phyloP scores from a whole-genome alignment of 192 early-diverging fungal genomes.

The Chytriomyces sp. region DNA sequence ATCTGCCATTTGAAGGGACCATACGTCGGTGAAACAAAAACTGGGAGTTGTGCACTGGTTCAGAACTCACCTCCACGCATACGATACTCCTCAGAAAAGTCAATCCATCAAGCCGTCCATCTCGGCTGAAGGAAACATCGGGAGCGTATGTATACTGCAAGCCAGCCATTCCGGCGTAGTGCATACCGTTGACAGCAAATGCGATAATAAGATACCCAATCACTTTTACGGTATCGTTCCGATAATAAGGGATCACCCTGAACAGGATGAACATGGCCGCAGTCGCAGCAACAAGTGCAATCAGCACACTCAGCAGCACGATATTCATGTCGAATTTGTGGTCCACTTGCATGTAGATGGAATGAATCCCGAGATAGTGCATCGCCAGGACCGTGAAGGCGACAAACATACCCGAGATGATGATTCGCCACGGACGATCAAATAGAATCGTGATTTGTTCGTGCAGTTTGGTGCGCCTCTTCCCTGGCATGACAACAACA shows the following conservation, averaged over 20 bases:
- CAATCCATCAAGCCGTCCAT: background rate
- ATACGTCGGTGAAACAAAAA: background rate
- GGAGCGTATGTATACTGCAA: background rate
- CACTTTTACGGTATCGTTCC: background rate
- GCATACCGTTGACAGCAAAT: slow-evolving; percentile 26
- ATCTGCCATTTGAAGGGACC: background rate
- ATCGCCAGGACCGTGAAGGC: slow-evolving; percentile 16
- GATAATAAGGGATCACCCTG: slow-evolving; percentile 13
- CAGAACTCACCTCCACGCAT: slow-evolving; percentile 4
- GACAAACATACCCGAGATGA: slow-evolving; percentile 5
- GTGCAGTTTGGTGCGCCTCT: background rate
- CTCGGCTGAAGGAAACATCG: background rate
- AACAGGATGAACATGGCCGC: slow-evolving; percentile 26
- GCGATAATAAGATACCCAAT: slow-evolving; percentile 10
- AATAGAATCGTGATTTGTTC: slow-evolving; percentile 9
- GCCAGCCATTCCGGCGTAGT: slow-evolving; percentile 21
- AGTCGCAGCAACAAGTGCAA: slow-evolving; percentile 20
- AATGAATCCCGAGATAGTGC: slow-evolving; percentile 23
- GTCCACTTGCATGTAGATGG: slow-evolving; percentile 14
- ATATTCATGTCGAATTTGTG: background rate
- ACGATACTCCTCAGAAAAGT: background rate
- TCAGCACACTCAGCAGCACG: slow-evolving; percentile 1
- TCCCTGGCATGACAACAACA: background rate
- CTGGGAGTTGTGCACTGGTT: background rate
- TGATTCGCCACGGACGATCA: slow-evolving; percentile 11